Evolutionary conservation across 1,139 yeast species (phyloP), one percentile per base, ranked within the genome.

Genomic region (Zhuliangozyma blackwelliae): DNA sequence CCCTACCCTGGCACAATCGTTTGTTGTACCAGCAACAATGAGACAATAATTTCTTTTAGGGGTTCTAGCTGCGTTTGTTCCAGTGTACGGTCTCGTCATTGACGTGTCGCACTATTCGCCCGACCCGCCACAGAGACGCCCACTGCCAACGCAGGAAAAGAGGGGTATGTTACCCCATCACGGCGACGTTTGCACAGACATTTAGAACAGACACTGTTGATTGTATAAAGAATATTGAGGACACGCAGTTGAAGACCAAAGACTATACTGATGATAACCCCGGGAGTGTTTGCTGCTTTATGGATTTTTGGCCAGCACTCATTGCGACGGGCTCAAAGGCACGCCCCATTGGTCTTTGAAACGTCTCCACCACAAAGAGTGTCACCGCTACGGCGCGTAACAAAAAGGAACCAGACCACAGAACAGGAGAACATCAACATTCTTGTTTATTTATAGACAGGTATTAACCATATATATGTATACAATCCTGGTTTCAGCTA

Each of bases 281-380:
- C 20, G 33, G 37, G 25, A 29, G 37, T 29, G n/a, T 34, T 11
- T 42, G 45, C 28, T 32, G 33, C 16, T 42, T 38, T 23, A 33
- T 42, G 29, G 28, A 33, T 12, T 32, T 12, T 32, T 32, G 22
- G 29, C 40, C 22, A 28, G 28, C 9, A 31, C 27, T 10, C 30
- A 40, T 13, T 42, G 45, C 22, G 26, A 30, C 23, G 11, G 29
- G 28, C 7, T 32, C 36, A 19, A 22, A 34, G 7, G 36, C 33
- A 11, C 36, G 32, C 21, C 36, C 34, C 28, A 25, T 28, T 40
- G 44, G 43, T 32, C 29, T 16, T 42, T 42, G 26, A 33, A 39
- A 10, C 29, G 13, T n/a, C 34, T 40, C 28, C 30, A 38, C 22
- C 30, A 38, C 13, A 25, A 31, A 13, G 34, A 31, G 22, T 40